Base-by-base conservation (phyloP, 2,329 filamentous ascomycete genomes). In the Orbilia ellipsospora region DNA sequence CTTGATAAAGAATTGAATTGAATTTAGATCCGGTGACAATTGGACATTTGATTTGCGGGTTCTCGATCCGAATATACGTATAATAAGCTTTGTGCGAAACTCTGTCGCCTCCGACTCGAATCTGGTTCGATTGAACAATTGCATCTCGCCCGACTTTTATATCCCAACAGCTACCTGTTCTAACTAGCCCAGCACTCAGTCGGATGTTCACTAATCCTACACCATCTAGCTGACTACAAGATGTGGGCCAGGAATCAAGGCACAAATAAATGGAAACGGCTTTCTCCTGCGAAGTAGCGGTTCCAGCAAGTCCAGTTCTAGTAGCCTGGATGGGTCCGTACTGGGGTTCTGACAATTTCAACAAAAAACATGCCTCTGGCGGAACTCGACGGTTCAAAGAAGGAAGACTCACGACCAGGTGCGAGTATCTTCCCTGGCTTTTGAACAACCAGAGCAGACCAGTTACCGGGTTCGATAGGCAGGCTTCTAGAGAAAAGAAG, bases 171-270 rank as follows among this genome's bases (percentile, higher is more conserved):
- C 31, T 7, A 36, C 31, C 31, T 36, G 10, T 7, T 10, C 31
- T 36, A 7, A 10, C 31, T 36, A 36, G 31, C 31, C 10, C 5
- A 36, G 10, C 6, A 52, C 52, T 73, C 62, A 64, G 70, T 57
- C 57, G 31, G 55, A 75, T 75, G 72, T 68, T 75, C 72, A 75
- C 72, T 75, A 75, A 75, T 69, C 72, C 48, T 65, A 69, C 64
- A 52, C 31, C 51, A 50, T 64, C 64, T 57, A 64, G 70, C 63
- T 75, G 68, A 75, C 70, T 48, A 48, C 13, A 48, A 48, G 16
- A 18, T n/a, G 55, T 23, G 55, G 57, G 60, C 45, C 52, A 44
- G 63, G 44, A 64, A 66, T 62, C 55, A 50, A 52, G 45, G 36
- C 50, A 65, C 16, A 51, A n/a, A 26, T 16, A 12, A 18, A 23